These are phyloP conservation scores for Fusarium staphyleae DNA, from an alignment of 2,329 filamentous ascomycete species.

Conservation along the genomic window DNA sequence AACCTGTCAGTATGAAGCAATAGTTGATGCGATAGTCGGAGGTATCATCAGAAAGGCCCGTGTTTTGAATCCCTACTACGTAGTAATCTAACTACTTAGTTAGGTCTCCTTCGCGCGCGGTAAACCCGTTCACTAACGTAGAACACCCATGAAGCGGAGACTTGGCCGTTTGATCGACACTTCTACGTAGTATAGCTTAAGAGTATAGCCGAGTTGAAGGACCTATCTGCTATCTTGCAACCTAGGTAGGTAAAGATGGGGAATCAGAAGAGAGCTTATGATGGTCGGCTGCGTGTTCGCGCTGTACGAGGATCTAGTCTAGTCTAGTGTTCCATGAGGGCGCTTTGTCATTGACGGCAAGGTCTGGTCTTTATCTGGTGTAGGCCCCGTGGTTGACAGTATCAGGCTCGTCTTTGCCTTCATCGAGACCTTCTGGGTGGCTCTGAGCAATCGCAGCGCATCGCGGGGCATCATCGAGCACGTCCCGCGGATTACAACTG, in stretches of 20 bases:
- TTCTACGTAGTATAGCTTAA: too few relatives aligned
- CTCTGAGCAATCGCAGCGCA: slow-evolving; percentile 50
- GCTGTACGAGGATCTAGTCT: neutral
- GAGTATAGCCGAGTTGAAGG: slow-evolving; percentile 1
- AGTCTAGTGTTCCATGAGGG: neutral
- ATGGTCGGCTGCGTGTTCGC: neutral
- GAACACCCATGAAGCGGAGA: neutral
- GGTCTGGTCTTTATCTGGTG: slow-evolving; percentile 70
- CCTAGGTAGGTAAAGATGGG: neutral
- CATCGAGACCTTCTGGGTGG: slow-evolving; percentile 57
- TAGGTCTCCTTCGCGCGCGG: neutral
- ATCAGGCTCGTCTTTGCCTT: slow-evolving; percentile 47
- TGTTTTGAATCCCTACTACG: neutral
- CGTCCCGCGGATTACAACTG: slow-evolving; percentile 41
- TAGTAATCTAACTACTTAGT: too few relatives aligned
- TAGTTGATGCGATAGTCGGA: too few relatives aligned
- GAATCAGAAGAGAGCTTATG: neutral
- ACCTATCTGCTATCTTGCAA: neutral
- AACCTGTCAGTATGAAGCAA: too few relatives aligned
- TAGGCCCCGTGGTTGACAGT: slow-evolving; percentile 36
- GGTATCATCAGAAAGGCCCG: too few relatives aligned
- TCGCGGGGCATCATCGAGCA: slow-evolving; percentile 64
- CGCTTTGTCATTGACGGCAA: slow-evolving; percentile 72
- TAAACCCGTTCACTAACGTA: neutral
- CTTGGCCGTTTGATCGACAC: slow-evolving; percentile 4